Percentiles rank a stretch among this genome's conserved stretches.
phyloP scores from a whole-genome alignment of 306 rosid genomes.

The Gynostemma pentaphyllum region DNA sequence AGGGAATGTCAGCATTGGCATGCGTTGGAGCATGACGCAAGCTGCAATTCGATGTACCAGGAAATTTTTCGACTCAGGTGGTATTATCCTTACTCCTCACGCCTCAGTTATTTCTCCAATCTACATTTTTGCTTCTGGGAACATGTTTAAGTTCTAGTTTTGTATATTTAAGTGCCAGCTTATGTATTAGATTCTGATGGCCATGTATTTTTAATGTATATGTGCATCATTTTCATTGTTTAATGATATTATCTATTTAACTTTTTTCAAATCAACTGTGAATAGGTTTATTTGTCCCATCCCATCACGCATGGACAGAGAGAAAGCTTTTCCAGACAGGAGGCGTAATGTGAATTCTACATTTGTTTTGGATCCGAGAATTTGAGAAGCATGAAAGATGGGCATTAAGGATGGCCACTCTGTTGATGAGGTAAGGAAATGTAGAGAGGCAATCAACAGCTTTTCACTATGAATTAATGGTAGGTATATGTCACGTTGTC shows the following conservation, averaged over 20 bases:
- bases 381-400: not conserved
- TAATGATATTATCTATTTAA: not conserved
- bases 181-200: not conserved
- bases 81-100: not conserved
- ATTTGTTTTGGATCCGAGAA: not conserved
- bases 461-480: not conserved
- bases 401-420: not conserved
- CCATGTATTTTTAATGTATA: not conserved
- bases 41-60: not conserved
- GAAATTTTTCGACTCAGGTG: not conserved
- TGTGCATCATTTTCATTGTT: not conserved
- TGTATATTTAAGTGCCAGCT: not conserved
- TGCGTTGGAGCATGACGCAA: not conserved
- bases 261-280: not conserved
- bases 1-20: constrained; percentile 6
- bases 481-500: not conserved
- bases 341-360: not conserved
- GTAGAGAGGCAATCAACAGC: not conserved
- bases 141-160: not conserved
- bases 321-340: no score
- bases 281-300: not conserved
- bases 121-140: not conserved
- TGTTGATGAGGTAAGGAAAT: not conserved
- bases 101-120: not conserved
- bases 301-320: not conserved